Base-by-base conservation (phyloP, 1,139 yeast genomes). In the Debaryomyces subglobosus region DNA sequence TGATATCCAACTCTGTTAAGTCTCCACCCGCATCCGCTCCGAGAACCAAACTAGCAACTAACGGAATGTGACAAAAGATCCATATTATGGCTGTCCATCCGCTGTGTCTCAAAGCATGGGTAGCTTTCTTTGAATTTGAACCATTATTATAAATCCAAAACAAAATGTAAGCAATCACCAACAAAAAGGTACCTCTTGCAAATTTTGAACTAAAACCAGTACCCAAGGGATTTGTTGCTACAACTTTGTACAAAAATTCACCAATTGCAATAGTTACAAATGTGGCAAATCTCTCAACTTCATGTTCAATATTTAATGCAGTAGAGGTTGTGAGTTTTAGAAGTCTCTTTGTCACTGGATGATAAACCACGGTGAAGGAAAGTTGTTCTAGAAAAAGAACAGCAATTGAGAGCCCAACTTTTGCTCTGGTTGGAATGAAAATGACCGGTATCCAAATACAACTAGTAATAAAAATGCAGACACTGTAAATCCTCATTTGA, bases 11-110 rank as follows among this genome's bases (percentile, higher is more conserved):
- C n/a, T 53, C 50, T 30, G 73, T 64, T 47, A 82, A 62, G 42
- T 80, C 85, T 2, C 83, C 84, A 7, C 84, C 85, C 7, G 87
- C 78, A 65, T 84, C 88, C 0, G 88, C 89, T 25, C 84, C 77
- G 48, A 84, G 68, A 39, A 81, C 76, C 51, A 81, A 61, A 10
- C 78, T 61, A 0, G 79, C 83, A 43, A 81, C 72, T 38, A 82
- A 63, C 0, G 86, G 85, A 33, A 82, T 57, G 55, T 84, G 89
- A 6, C 66, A 48, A 55, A 75, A 73, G 6, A 81, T 68, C 79
- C 81, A 84, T 0, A 56, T 2, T 35, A 74, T 59, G 0, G 87
- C 86, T 1, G 81, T 67, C 29, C 51, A 48, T 0, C 76, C 81
- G 34, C 74, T 71, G 48, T 81, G 68, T 57, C 89, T 69, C 38